These are phyloP conservation scores for Sugiyamaella smithiae DNA, from an alignment of 805 yeast species.

Conservation along the genomic window DNA sequence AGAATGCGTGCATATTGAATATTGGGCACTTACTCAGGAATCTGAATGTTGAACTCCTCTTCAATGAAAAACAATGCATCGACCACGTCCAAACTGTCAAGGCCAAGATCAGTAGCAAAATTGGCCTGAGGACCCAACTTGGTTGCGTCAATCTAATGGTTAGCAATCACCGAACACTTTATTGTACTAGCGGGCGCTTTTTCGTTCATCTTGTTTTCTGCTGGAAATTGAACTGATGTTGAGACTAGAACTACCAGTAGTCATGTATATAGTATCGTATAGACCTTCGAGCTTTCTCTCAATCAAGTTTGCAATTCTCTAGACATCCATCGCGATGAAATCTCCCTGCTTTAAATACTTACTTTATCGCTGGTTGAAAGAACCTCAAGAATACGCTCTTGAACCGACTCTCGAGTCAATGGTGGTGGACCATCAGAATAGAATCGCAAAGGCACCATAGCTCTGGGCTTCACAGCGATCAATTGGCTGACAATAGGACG, in stretches of 20 bases:
- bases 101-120: constrained; percentile 58
- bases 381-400: constrained; percentile 77
- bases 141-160: constrained; percentile 22
- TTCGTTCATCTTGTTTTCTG: no score
- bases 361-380: constrained; percentile 62
- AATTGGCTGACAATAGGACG: not conserved
- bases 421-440: constrained; percentile 61
- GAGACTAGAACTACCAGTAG: no score
- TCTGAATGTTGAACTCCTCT: constrained; percentile 66
- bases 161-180: not conserved
- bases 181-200: no score
- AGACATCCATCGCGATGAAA: no score
- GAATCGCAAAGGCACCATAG: constrained; percentile 34
- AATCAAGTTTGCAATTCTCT: no score
- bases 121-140: constrained; percentile 36
- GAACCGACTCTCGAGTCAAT: constrained; percentile 71
- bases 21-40: constrained; percentile 46
- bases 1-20: not conserved
- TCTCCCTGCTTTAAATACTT: no score
- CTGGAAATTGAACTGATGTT: no score
- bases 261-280: no score
- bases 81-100: constrained; percentile 91
- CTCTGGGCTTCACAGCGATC: not conserved
- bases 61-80: constrained; percentile 96
- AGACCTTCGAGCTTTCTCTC: no score